Percentiles rank a stretch among this genome's conserved stretches.
phyloP scores from a whole-genome alignment of 306 rosid genomes.

The Vigna unguiculata region DNA sequence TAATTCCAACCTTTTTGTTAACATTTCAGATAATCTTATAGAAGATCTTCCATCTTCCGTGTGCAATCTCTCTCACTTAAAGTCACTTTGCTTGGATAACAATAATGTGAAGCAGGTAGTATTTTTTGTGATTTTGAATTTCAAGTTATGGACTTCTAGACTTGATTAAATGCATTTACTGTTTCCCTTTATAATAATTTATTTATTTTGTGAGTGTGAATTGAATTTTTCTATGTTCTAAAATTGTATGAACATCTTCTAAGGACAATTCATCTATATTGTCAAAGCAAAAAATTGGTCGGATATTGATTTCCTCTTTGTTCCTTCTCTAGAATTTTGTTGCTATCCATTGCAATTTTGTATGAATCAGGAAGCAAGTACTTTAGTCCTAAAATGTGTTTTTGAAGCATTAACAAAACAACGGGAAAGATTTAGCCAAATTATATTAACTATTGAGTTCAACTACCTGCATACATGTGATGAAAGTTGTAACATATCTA shows the following conservation, averaged over 20 bases:
- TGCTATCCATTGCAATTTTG: conserved; percentile 8
- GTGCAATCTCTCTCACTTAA: conserved; percentile 85
- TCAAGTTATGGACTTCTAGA: conserved; percentile 27
- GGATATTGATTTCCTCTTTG: neutral
- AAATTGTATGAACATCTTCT: neutral
- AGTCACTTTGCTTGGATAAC: conserved; percentile 84
- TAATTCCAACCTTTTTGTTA: conserved; percentile 18
- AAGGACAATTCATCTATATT: conserved; percentile 6
- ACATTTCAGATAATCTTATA: conserved; percentile 79
- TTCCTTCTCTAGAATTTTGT: neutral
- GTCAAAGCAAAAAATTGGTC: conserved; percentile 28
- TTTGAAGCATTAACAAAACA: neutral
- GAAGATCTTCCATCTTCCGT: conserved; percentile 84
- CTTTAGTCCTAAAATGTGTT: neutral
- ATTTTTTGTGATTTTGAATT: conserved; percentile 25
- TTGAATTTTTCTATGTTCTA: conserved; percentile 23
- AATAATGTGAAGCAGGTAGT: conserved; percentile 85
- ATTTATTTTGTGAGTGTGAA: neutral
- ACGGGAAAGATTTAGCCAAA: neutral
- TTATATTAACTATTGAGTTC: neutral
- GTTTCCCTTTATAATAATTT: conserved; percentile 12
- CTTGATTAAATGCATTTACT: conserved; percentile 27
- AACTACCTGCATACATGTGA: neutral
- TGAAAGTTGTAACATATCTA: neutral
- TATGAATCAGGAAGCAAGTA: conserved; percentile 9